Conservation (phyloP, 106 monocot genomes). For the Triglochin maritima region DNA sequence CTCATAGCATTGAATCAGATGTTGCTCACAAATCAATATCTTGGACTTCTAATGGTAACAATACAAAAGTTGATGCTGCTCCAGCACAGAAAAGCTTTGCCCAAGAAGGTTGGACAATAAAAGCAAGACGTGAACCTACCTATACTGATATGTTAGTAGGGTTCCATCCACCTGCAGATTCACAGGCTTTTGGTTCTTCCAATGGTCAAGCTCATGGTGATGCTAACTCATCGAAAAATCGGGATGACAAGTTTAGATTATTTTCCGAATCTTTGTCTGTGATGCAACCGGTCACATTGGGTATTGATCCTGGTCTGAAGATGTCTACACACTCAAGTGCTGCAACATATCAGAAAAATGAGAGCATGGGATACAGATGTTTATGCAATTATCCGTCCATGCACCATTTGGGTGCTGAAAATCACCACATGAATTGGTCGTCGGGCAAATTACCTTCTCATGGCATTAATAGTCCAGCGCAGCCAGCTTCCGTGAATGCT, state of each 20-base stretch:
- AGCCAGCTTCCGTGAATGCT: slow-evolving; percentile 22
- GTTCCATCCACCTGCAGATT: slow-evolving; percentile 19
- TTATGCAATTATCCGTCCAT: background rate
- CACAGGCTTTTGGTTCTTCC: slow-evolving; percentile 1
- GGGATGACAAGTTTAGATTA: slow-evolving; percentile 20
- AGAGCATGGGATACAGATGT: slow-evolving; percentile 8
- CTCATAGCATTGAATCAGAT: slow-evolving; percentile 8
- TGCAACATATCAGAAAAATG: slow-evolving; percentile 11
- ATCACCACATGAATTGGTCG: slow-evolving; percentile 23
- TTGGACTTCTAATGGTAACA: slow-evolving; percentile 27
- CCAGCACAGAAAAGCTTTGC: slow-evolving; percentile 20
- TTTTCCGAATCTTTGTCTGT: slow-evolving; percentile 18
- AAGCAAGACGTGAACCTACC: slow-evolving; percentile 24
- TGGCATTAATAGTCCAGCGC: slow-evolving; percentile 16
- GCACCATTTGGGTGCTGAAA: slow-evolving; percentile 11
- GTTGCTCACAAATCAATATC: slow-evolving; percentile 18
- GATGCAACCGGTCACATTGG: slow-evolving; percentile 16
- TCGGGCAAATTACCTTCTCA: slow-evolving; percentile 9
- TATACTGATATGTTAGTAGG: slow-evolving; percentile 29
- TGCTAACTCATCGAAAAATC: background rate
- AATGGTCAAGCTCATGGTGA: slow-evolving; percentile 21
- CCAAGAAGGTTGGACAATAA: slow-evolving; percentile 33
- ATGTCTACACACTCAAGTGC: slow-evolving; percentile 10
- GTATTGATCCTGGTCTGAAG: slow-evolving; percentile 16
- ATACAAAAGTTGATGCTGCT: slow-evolving; percentile 11